Evolutionary conservation across 2,329 filamentous ascomycete species (phyloP), one percentile per base, ranked within the genome.

Genomic region (Sporothrix curviconia): DNA sequence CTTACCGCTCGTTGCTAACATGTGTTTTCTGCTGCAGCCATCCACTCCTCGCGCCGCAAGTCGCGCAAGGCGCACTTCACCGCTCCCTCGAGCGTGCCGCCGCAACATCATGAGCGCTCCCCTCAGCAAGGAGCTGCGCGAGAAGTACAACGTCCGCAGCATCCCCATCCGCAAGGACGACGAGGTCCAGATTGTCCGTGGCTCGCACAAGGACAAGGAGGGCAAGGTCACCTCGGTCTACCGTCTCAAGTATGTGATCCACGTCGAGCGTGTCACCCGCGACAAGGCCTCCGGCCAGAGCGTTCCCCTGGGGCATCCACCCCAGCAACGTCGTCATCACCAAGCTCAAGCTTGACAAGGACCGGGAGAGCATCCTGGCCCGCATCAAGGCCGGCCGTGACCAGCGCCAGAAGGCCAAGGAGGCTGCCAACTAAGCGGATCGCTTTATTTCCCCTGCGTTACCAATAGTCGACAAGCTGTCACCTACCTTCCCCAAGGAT

Each of bases 141-240:
- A 96, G 80, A 94, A 99, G 86, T 89, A 99, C 89, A 95, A 95
- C 78, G 94, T 95, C 77, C 90, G 90, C 82, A 86, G 85, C 77
- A 95, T 96, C 76, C 94, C 92, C 74, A 85, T 97, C 82, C 90
- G 92, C 82, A 96, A 96, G 82, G 92, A 96, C 74, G 89, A 96
- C 79, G 90, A 95, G 80, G 91, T 97, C 74, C 82, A 82, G 73
- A 88, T 99, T 71, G 87, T 92, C 74, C 92, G 94, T 69, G 94
- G 94, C 71, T 80, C 82, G 79, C 89, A 95, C 85, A 97, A 97
- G 85, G 94, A 92, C 74, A 90, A 91, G 72, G 92, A 97, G 83
- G 94, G 94, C 82, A 97, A 97, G 84, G 83, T 99, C 79, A 92
- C 87, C 71, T 90, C 89, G 71, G 92, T 97, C 76, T 99, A 96